Percentiles rank a stretch among this genome's conserved stretches.
Evolutionary conservation across 192 early-diverging fungal genomes (phyloP).

Genomic region (Rhizoclosmatium globosum): DNA sequence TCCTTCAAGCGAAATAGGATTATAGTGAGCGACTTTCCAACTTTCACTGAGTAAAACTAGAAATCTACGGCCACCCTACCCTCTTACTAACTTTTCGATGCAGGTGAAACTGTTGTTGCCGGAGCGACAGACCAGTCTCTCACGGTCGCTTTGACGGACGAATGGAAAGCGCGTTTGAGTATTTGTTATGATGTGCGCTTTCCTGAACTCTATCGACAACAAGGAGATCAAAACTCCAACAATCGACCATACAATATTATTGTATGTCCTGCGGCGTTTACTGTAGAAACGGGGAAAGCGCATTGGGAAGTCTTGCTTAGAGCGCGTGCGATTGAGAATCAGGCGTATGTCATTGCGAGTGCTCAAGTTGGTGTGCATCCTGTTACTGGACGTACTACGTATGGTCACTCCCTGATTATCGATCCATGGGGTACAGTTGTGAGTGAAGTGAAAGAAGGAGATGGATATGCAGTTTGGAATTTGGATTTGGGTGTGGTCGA

Average conservation of each 20-base stretch:
- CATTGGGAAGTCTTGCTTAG: constrained; percentile 84
- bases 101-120: background rate
- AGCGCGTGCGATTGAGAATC: constrained; percentile 84
- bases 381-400: constrained; percentile 71
- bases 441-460: constrained; percentile 39
- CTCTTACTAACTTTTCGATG: too few species aligned
- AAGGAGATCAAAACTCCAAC: constrained; percentile 35
- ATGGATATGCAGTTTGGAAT: constrained; percentile 15
- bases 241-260: constrained; percentile 39
- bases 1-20: too few species aligned
- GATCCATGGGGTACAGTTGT: constrained; percentile 84
- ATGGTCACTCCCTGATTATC: constrained; percentile 83
- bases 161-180: background rate
- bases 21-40: too few species aligned
- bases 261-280: constrained; percentile 67
- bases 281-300: constrained; percentile 79
- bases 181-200: constrained; percentile 85
- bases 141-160: background rate
- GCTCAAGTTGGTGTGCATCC: constrained; percentile 80
- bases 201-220: constrained; percentile 64
- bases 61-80: too few species aligned
- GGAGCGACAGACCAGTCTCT: background rate
- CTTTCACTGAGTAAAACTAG: too few species aligned
- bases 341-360: constrained; percentile 80
- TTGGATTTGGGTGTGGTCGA: constrained; percentile 9